These are phyloP conservation scores for Panicum hallii DNA, from an alignment of 202 grass and related monocot genomes.

Conservation along the genomic window DNA sequence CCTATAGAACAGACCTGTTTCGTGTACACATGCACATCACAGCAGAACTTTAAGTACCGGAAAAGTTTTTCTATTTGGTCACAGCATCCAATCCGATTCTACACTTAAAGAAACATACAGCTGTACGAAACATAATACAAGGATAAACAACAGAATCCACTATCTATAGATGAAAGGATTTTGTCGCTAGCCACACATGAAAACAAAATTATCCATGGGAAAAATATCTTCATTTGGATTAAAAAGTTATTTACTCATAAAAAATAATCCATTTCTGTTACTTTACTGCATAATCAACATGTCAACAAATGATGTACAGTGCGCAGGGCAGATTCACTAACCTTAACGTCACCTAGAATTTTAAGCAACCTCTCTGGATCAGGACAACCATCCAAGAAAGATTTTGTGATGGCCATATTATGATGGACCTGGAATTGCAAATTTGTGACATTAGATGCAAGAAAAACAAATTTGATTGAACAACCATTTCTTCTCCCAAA, in stretches of 20 bases:
- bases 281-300: conserved; percentile 10
- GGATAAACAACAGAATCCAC: not conserved
- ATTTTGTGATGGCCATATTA: conserved; percentile 88
- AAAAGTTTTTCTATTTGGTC: not conserved
- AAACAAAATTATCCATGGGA: not conserved
- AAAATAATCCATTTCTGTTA: conserved; percentile 13
- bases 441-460: conserved; percentile 35
- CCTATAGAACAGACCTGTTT: not conserved
- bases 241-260: not conserved
- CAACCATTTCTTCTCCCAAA: conserved; percentile 31
- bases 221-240: conserved; percentile 10
- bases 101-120: not conserved
- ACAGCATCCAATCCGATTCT: not conserved
- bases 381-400: conserved; percentile 71
- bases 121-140: not conserved
- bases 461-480: conserved; percentile 16
- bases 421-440: conserved; percentile 74
- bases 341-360: conserved; percentile 82
- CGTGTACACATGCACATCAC: not conserved
- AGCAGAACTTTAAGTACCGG: not conserved
- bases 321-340: conserved; percentile 43
- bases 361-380: conserved; percentile 74
- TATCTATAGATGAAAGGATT: not conserved
- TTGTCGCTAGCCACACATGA: not conserved
- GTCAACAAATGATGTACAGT: conserved; percentile 7